A percentile compares a stretch with the other conserved stretches of the same genome.
Evolutionary conservation across 345 rosid genomes (phyloP).

Genomic region (Gossypium herbaceum): DNA sequence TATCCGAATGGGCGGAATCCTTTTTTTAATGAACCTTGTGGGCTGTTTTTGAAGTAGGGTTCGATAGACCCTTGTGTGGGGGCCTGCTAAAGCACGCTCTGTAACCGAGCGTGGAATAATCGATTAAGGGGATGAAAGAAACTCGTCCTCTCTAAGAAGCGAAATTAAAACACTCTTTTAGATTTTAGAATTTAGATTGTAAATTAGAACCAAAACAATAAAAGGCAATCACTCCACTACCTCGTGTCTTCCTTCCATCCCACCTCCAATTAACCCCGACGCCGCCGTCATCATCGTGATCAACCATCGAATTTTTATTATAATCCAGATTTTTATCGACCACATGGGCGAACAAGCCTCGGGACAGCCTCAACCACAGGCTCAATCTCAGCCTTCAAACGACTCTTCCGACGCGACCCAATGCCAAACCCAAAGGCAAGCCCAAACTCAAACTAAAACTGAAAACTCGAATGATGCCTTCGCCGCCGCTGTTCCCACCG

Average conservation of each 20-base stretch:
- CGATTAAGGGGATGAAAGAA: not conserved
- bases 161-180: not conserved
- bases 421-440: conserved; percentile 24
- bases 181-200: too few species aligned
- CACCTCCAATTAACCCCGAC: conserved; percentile 12
- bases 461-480: not conserved
- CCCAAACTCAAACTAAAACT: conserved; percentile 25
- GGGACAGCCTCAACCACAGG: conserved; percentile 30
- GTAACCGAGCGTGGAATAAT: not conserved
- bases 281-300: not conserved
- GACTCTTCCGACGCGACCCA: conserved; percentile 23
- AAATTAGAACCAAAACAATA: too few species aligned
- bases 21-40: too few species aligned
- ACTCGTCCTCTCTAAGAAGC: not conserved
- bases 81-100: not conserved
- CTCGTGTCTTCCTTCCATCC: conserved; percentile 6
- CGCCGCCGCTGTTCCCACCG: conserved; percentile 21
- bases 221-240: not conserved
- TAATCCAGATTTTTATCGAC: not conserved
- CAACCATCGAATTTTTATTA: not conserved
- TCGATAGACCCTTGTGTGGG: not conserved
- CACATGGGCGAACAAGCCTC: conserved; percentile 72
- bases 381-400: conserved; percentile 22
- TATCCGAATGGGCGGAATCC: too few species aligned
- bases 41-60: too few species aligned